Evolutionary conservation across 1,139 yeast species (phyloP), one percentile per base, ranked within the genome.

Genomic region (Petasospora rhodanensis): DNA sequence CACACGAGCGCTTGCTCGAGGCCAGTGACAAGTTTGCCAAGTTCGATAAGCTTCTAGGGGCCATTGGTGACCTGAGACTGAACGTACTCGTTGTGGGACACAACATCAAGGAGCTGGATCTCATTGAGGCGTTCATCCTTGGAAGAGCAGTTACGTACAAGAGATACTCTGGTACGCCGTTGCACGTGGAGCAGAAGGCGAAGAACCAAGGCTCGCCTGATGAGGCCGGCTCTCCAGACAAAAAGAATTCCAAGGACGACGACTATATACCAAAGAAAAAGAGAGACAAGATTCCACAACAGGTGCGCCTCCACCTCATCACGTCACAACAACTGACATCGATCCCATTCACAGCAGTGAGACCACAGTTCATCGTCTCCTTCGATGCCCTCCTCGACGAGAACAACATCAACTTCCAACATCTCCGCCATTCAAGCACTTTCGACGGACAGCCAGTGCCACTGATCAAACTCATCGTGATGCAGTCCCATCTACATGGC

Each of bases 41-140:
- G 30, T 65, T 80, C 41, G 76, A 79, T 45, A 56, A 66, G 24
- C 48, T 81, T 7, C 52, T 81, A 18, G 70, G 67, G 40, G 43
- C 45, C 12, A 35, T 59, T 13, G 30, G 51, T 23, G 46, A 68
- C 15, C 5, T 46, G n/a, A 8, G 17, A 14, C 8, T 35, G 11
- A 31, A 35, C 12, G 23, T 36, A 24, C 50, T 79, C 15, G 65
- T 81, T n/a, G 70, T 78, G 5, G 79, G 85, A 0, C 70, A 70
- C 25, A 72, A 68, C 44, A 68, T 79, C 22, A 77, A 79, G 47
- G 91, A 81, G 50, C 56, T 82, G 47, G 93, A 82, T 48, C 58
- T 80, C 26, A 64, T 82, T 4, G 93, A 82, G 51, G 80, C 85
- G 0, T 58, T 78, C 16, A 54, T 80, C 14, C 62, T 80, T 18